Evolutionary conservation across 352 stramenopile species (phyloP), one percentile per base, ranked within the genome.

Genomic region (Detonula confervacea): DNA sequence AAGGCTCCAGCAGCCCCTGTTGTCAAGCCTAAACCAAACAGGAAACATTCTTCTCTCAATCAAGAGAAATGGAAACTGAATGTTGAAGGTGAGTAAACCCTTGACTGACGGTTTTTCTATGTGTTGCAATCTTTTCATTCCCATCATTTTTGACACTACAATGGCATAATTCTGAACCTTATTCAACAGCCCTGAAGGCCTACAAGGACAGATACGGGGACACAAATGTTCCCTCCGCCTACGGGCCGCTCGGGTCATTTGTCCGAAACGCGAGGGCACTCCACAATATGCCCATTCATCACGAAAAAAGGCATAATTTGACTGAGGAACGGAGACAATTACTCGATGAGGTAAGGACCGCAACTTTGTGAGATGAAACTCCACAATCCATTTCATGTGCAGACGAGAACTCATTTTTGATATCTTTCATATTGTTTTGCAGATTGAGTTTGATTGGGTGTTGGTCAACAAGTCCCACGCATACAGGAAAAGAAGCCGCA

Each of bases 381-480:
- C 30, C 30, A 37, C 30, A 37, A 37, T n/a, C n/a, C n/a, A n/a
- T n/a, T n/a, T n/a, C n/a, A n/a, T n/a, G n/a, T n/a, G n/a, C n/a
- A n/a, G 35, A 44, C 12, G 35, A 44, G 35, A 8, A 37, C 30
- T 37, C 8, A 37, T 49, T 49, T 49, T 49, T 49, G 2, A 20
- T 49, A 12, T 27, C 27, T 18, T 55, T 11, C n/a, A 3, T 27
- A 55, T 29, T 55, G 35, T 12, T 25, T 27, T 55, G 7, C 47
- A 57, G 47, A 57, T 57, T 57, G 47, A 60, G 39, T 70, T 70
- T 49, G 18, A 70, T 49, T 70, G 61, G 61, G 61, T 66, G n/a
- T 16, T 66, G 44, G 33, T 29, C 30, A 66, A 54, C 30, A 37
- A 37, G 30, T 9, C 57, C 9, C 4, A 54, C 22, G 57, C 57